A percentile compares a stretch with the other conserved stretches of the same genome.
Evolutionary conservation across 202 grass and related monocot species (phyloP).

Genomic region (Saccharum hybrid): DNA sequence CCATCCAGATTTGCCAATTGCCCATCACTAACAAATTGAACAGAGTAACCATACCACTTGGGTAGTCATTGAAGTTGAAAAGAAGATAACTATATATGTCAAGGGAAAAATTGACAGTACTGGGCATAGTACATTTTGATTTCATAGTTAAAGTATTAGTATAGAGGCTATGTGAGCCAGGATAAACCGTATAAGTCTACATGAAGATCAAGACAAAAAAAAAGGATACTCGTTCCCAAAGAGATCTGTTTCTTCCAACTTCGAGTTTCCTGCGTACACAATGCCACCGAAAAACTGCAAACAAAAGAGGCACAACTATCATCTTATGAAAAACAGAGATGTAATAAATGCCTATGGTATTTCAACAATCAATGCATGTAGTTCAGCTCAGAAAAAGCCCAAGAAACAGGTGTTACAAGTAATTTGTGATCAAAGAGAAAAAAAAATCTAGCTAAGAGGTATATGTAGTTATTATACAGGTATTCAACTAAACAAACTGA

Average conservation of each 20-base stretch:
- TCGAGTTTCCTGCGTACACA: constrained; percentile 77
- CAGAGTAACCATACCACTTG: constrained; percentile 96
- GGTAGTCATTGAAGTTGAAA: constrained; percentile 99
- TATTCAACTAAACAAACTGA: constrained; percentile 31
- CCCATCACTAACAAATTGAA: constrained; percentile 98
- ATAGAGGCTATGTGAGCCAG: constrained; percentile 18
- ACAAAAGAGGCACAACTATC: constrained; percentile 35
- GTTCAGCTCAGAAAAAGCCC: constrained; percentile 35
- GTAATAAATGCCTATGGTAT: constrained; percentile 30
- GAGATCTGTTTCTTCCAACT: constrained; percentile 75
- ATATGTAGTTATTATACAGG: background rate
- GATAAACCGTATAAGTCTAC: constrained; percentile 13
- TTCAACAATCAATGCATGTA: background rate
- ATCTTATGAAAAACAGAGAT: constrained; percentile 37
- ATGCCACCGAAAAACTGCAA: constrained; percentile 94
- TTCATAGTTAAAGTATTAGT: constrained; percentile 12
- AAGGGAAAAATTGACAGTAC: constrained; percentile 50
- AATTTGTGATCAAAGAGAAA: constrained; percentile 29
- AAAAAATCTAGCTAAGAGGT: constrained; percentile 27
- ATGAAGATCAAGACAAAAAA: constrained; percentile 22
- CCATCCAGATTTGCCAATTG: constrained; percentile 97
- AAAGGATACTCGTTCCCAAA: constrained; percentile 84
- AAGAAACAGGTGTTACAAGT: constrained; percentile 9
- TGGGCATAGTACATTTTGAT: constrained; percentile 20
- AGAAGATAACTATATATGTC: constrained; percentile 85